Conservation (phyloP, 1,284 basidiomycete species). For the Heterobasidion parviporum region DNA sequence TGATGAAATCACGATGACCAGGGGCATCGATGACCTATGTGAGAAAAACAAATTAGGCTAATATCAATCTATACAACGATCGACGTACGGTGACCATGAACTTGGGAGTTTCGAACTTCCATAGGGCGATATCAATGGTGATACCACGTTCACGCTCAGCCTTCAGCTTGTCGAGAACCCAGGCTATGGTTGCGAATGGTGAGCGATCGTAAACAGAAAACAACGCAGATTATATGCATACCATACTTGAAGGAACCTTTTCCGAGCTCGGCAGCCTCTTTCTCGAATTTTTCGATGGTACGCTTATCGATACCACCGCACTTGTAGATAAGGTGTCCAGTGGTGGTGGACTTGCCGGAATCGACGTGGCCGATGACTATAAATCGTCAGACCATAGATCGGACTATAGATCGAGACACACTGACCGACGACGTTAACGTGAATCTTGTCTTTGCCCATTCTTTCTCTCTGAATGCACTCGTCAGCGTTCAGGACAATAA, state of each 20-base stretch:
- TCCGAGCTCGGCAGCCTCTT: constrained; percentile 99
- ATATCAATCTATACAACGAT: background rate
- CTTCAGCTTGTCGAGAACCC: constrained; percentile 99
- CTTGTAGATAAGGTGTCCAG: constrained; percentile 99
- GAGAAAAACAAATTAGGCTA: constrained; percentile 4
- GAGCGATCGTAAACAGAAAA: constrained; percentile 16
- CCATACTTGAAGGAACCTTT: constrained; percentile 99
- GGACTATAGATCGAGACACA: background rate
- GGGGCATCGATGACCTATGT: constrained; percentile 92
- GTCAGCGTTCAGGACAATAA: too few relatives aligned
- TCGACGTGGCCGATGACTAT: constrained; percentile 96
- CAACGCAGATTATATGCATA: constrained; percentile 20
- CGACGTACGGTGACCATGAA: constrained; percentile 76
- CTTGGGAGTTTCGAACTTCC: constrained; percentile 98
- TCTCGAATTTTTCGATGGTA: constrained; percentile 99
- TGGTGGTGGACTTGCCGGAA: constrained; percentile 98
- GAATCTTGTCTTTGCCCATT: constrained; percentile 87
- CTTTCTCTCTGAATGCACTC: constrained; percentile 30
- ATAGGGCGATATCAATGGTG: constrained; percentile 99
- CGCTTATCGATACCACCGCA: constrained; percentile 99
- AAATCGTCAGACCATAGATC: constrained; percentile 13
- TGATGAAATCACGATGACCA: constrained; percentile 99
- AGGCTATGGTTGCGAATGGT: constrained; percentile 45
- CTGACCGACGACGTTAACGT: constrained; percentile 84
- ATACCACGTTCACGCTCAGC: constrained; percentile 99